Evolutionary conservation across 1,284 basidiomycete species (phyloP).

Genomic region (Ceratobasidium sp.): DNA sequence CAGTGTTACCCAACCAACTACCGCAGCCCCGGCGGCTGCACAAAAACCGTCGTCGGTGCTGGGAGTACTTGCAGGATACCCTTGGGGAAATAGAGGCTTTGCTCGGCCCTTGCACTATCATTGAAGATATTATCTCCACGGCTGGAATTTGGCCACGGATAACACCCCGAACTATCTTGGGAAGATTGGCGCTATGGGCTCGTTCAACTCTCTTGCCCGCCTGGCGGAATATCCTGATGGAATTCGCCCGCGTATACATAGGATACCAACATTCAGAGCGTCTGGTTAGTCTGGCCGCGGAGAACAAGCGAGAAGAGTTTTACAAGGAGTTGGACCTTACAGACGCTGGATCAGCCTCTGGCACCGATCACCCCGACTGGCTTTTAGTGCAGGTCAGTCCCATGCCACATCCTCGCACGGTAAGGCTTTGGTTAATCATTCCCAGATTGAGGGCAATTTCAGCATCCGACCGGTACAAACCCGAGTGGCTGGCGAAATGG

Average conservation of each 20-base stretch:
- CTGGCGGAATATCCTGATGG: slow-evolving; percentile 1
- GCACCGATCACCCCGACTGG: slow-evolving; percentile 13
- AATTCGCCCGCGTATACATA: slow-evolving; percentile 20
- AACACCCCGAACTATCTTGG: slow-evolving; percentile 18
- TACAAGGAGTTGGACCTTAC: slow-evolving; percentile 18
- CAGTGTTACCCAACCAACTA: not conserved
- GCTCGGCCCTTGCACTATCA: not conserved
- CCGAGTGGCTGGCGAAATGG: slow-evolving; percentile 61
- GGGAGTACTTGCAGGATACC: not conserved
- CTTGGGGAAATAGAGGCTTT: not conserved
- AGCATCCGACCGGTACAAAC: slow-evolving; percentile 58
- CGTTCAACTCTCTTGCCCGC: not conserved
- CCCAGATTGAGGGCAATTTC: slow-evolving; percentile 63
- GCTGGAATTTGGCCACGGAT: slow-evolving; percentile 43
- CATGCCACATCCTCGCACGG: too few relatives aligned
- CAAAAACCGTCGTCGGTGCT: not conserved
- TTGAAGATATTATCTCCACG: not conserved
- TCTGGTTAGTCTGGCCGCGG: slow-evolving; percentile 1
- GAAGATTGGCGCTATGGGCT: not conserved
- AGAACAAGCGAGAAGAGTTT: slow-evolving; percentile 11
- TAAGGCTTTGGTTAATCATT: not conserved
- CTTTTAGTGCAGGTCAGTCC: slow-evolving; percentile 35
- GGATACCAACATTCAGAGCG: slow-evolving; percentile 23
- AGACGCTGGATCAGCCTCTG: not conserved
- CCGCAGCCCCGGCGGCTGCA: not conserved